A percentile compares a stretch with the other conserved stretches of the same genome.
Evolutionary conservation across 164 flowering plant genomes (phyloP).

Genomic region (Sedum album): DNA sequence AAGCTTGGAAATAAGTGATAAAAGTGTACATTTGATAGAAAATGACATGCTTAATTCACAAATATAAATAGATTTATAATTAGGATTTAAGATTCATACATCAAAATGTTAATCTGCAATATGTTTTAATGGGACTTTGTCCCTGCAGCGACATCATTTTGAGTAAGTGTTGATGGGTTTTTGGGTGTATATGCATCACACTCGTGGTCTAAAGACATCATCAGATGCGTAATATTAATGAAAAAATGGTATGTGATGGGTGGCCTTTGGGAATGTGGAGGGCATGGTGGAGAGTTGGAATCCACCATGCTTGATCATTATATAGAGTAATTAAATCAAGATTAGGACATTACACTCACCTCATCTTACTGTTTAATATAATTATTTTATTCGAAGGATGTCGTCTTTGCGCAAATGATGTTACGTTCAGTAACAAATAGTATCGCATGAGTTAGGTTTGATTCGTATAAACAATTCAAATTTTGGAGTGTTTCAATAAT

Average conservation of each 20-base stretch:
- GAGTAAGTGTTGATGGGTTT: too few species aligned
- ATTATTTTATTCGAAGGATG: too few species aligned
- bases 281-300: not conserved
- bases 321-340: slow-evolving; percentile 5
- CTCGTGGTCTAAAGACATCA: slow-evolving; percentile 5
- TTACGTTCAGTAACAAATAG: too few species aligned
- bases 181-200: not conserved
- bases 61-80: not conserved
- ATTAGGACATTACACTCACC: not conserved
- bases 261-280: not conserved
- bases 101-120: not conserved
- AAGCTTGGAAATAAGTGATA: too few species aligned
- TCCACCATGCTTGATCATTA: not conserved
- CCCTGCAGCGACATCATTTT: too few species aligned
- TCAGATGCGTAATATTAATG: not conserved
- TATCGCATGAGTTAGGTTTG: too few species aligned
- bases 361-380: not conserved
- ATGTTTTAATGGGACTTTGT: not conserved
- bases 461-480: too few species aligned
- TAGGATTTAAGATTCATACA: not conserved
- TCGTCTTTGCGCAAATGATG: too few species aligned
- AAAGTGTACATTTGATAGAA: not conserved
- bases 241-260: not conserved
- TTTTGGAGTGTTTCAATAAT: too few species aligned
- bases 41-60: not conserved